These are phyloP conservation scores for Parathielavia hyrcaniae DNA, from an alignment of 495 filamentous ascomycete species.

Conservation along the genomic window DNA sequence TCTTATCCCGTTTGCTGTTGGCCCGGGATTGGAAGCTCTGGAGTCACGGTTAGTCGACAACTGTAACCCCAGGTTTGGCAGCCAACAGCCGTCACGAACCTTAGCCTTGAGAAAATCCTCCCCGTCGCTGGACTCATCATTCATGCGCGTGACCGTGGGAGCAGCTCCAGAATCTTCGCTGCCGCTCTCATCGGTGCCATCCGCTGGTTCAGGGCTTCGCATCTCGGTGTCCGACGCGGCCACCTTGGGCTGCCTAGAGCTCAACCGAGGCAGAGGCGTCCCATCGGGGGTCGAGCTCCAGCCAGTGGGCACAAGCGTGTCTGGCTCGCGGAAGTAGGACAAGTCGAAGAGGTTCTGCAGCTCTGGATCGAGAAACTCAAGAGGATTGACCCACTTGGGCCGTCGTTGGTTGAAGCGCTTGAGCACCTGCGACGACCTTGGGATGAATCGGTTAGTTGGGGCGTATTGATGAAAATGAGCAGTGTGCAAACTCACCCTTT, in stretches of 20 bases:
- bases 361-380: conserved; percentile 42
- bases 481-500: conserved; percentile 19
- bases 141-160: conserved; percentile 42
- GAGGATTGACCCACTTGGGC: conserved; percentile 44
- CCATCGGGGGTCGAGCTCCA: conserved; percentile 53
- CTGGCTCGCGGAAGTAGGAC: conserved; percentile 50
- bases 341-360: conserved; percentile 68
- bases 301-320: conserved; percentile 54
- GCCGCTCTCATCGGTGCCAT: conserved; percentile 40
- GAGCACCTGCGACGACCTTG: conserved; percentile 24
- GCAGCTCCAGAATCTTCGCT: conserved; percentile 29
- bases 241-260: conserved; percentile 42
- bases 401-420: conserved; percentile 32
- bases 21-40: not conserved
- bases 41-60: not conserved
- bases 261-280: conserved; percentile 51
- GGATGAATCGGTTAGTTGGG: not conserved
- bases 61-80: not conserved
- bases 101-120: conserved; percentile 33
- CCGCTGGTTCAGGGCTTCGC: conserved; percentile 29
- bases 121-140: conserved; percentile 48
- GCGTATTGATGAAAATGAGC: not conserved
- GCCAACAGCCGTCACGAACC: conserved; percentile 18
- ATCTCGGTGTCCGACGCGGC: conserved; percentile 31
- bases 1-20: conserved; percentile 27